Evolutionary conservation across 164 flowering plant species (phyloP), one percentile per base, ranked within the genome.

Genomic region (Warburgia ugandensis): DNA sequence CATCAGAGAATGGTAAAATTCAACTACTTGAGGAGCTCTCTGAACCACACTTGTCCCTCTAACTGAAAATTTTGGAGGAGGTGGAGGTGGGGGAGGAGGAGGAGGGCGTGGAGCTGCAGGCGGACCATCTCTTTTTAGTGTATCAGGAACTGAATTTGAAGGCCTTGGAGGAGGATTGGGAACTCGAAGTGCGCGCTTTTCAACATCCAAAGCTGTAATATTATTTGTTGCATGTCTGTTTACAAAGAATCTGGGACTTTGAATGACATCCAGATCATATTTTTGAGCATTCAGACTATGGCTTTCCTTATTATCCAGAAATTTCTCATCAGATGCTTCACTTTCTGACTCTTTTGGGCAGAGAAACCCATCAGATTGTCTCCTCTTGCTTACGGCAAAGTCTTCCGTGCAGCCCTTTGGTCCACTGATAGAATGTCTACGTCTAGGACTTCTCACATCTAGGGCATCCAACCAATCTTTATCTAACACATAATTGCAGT

Each of bases 121-220:
- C 0, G 63, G 28, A 32, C 58, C 55, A 44, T 66, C 74, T 45
- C 69, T 67, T 50, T 74, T 81, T 31, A 60, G 61, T 32, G 23
- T 79, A 30, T 25, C 45, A 23, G 73, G 51, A 61, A 57, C 44
- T 17, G 55, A 42, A 52, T 60, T 55, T 0, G 89, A 83, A 56
- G 97, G 92, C 65, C 79, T 76, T 13, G 97, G 95, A 60, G 97
- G 97, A 9, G 95, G 97, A 54, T 81, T 89, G 4, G 95, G 87
- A 47, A 85, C 56, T 2, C 97, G 71, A 55, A 81, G 58, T 1
- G 84, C 85, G 46, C 95, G 65, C 55, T 74, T 89, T 69, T 78
- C 85, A 42, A 85, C 71, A 52, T 82, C 88, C 16, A 74, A 56
- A 43, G 61, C 52, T 3, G 51, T 43, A 26, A 61, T 35, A 50